Evolutionary conservation across 2,329 filamentous ascomycete species (phyloP), one percentile per base, ranked within the genome.

Genomic region (Lachnellula occidentalis): DNA sequence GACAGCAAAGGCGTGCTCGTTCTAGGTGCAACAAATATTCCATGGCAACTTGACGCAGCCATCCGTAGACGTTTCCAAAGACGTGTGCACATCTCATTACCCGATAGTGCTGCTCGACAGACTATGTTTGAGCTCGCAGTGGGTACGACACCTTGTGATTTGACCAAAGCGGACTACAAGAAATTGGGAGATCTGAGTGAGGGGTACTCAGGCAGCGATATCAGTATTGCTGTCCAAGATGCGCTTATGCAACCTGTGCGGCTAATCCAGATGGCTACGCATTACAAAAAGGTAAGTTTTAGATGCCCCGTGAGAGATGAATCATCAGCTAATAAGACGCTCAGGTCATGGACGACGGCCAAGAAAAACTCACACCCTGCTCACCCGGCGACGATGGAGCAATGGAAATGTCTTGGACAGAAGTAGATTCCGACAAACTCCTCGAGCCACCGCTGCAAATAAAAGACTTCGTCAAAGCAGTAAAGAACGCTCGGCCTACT

Each of bases 231-330:
- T 3, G 94, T 97, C 19, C 94, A 99, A 71, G 89, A 95, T 69
- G 94, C 94, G 1, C 76, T 99, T 39, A 99, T 99, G 94, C 91
- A 96, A 68, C 95, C 94, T 1, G 89, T 99, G 58, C 82, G 94
- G 58, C 95, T 96, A 73, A 97, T 99, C 63, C 87, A 97, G 71
- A 95, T 92, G 60, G 92, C 94, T 17, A 99, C 94, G 51, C 94
- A 99, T 75, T 99, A 97, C 74, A 96, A 96, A 72, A 86, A 88
- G 76, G 92, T 92, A 77, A 51, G 45, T 34, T 46, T 55, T 2
- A 31, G 27, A 9, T 52, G 2, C 48, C n/a, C 21, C 48, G 27
- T 42, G 31, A 15, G 27, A 15, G 14, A 14, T 42, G 1, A 15
- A 34, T 6, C 34, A 36, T 11, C 42, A 34, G 39, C 51, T 62